Conservation (phyloP, 768 basidiomycete species). For the Pleurotus djamor region DNA sequence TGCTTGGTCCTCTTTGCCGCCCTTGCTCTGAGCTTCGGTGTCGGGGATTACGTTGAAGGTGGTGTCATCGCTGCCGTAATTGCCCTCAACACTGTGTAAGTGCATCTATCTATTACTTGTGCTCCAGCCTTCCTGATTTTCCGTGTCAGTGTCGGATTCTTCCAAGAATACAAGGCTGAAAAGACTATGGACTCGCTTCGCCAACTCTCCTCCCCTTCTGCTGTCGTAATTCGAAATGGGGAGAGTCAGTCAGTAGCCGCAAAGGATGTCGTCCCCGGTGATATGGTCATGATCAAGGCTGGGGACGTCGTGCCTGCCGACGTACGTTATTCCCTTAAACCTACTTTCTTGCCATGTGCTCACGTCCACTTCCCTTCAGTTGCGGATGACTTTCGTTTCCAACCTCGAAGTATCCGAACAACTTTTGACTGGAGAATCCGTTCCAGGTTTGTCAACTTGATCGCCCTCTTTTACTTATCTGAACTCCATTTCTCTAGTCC, state of each 20-base stretch:
- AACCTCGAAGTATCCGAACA: slow-evolving; percentile 51
- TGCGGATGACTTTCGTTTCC: slow-evolving; percentile 40
- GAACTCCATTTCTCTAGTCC: slow-evolving; percentile 18
- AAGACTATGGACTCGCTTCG: slow-evolving; percentile 10
- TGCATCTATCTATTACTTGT: background rate
- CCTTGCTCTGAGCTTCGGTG: slow-evolving; percentile 53
- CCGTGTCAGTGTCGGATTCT: slow-evolving; percentile 33
- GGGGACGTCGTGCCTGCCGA: slow-evolving; percentile 47
- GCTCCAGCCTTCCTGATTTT: background rate
- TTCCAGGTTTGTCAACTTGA: slow-evolving; percentile 30
- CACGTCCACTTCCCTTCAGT: slow-evolving; percentile 13
- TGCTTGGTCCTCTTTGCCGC: slow-evolving; percentile 32
- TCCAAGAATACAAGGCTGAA: slow-evolving; percentile 32
- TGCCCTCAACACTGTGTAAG: slow-evolving; percentile 36
- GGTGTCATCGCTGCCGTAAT: slow-evolving; percentile 47
- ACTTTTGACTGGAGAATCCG: slow-evolving; percentile 49
- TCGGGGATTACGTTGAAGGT: slow-evolving; percentile 51
- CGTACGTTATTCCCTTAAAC: slow-evolving; percentile 16
- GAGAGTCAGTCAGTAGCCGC: slow-evolving; percentile 36
- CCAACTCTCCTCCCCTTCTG: slow-evolving; percentile 12
- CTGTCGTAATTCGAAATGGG: slow-evolving; percentile 36
- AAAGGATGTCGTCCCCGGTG: slow-evolving; percentile 39
- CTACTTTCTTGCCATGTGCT: background rate
- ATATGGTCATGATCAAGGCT: slow-evolving; percentile 33
- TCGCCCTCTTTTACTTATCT: background rate